Evolutionary conservation across 495 filamentous ascomycete genomes (phyloP), one percentile per base, ranked within the genome.

Genomic region (Lentithecium fluviatile): DNA sequence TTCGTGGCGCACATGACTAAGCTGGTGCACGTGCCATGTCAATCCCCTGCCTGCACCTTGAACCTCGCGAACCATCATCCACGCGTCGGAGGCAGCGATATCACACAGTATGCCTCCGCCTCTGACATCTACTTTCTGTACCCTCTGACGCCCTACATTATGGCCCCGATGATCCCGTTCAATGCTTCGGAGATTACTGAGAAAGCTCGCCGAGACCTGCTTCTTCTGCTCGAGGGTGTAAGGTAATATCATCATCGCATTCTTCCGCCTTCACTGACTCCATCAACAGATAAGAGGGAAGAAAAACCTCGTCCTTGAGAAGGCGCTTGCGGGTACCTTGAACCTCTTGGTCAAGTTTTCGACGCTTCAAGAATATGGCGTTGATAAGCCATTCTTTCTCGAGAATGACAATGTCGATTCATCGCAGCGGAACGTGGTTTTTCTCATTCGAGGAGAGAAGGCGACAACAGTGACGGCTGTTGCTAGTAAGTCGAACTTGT

Each of bases 281-380:
- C 4, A 8, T 67, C 66, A 67, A 45, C 70, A 98, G 94, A 88
- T 96, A 60, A 87, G 90, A 71, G 95, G 95, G 57, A 97, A 97
- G 85, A 99, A 99, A 80, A 96, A 96, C 75, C 81, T 99, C 62
- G 88, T 97, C 53, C 86, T 97, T 69, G 92, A 97, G 71, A 88
- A 89, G 74, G 82, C 86, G 67, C 81, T 99, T 66, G 91, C 92
- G 64, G 92, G 92, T 37, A 88, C 91, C 34, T 81, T 99, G 50
- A 89, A 90, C 48, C 81, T 95, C 55, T 87, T 97, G 70, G 88
- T 95, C 76, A 97, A 96, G 72, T 94, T 96, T 69, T 96, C 95
- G 13, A 82, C 83, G 45, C 81, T 90, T 20, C 86, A 90, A 60
- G 93, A 99, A 66, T 95, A 97, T 78, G 95, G 95, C 15, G 91